Conservation (phyloP, 2,329 filamentous ascomycete species). For the Fusarium fujikuroi region DNA sequence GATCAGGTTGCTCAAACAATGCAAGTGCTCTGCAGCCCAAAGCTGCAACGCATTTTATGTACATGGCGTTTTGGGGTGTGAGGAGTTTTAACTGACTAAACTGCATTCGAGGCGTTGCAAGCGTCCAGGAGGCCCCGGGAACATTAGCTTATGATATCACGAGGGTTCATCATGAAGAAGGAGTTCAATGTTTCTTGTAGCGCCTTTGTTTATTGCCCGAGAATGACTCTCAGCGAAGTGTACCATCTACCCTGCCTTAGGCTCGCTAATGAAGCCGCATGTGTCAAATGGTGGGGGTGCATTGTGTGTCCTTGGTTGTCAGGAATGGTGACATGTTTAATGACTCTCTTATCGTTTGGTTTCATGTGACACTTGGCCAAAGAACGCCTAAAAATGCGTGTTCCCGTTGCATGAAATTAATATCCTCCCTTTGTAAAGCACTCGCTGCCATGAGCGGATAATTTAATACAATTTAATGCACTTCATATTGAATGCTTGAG, state of each 20-base stretch:
- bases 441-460: background rate
- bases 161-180: conserved; percentile 39
- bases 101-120: conserved; percentile 48
- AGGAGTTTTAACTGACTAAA: conserved; percentile 45
- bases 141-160: conserved; percentile 42
- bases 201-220: conserved; percentile 2
- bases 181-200: conserved; percentile 37
- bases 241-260: background rate
- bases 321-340: conserved; percentile 22
- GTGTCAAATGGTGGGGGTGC: background rate
- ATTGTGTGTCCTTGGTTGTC: background rate
- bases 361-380: background rate
- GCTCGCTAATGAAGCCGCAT: background rate
- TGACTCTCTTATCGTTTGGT: background rate
- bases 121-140: conserved; percentile 32
- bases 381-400: background rate
- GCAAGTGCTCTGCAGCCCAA: conserved; percentile 2
- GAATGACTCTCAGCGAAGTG: background rate
- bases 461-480: background rate
- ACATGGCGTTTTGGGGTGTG: conserved; percentile 48
- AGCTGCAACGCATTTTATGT: conserved; percentile 24
- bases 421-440: background rate
- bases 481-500: background rate
- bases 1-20: conserved; percentile 25
- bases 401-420: background rate